Evolutionary conservation across 1,284 basidiomycete species (phyloP).

Genomic region (Cryptococcus neoformans): DNA sequence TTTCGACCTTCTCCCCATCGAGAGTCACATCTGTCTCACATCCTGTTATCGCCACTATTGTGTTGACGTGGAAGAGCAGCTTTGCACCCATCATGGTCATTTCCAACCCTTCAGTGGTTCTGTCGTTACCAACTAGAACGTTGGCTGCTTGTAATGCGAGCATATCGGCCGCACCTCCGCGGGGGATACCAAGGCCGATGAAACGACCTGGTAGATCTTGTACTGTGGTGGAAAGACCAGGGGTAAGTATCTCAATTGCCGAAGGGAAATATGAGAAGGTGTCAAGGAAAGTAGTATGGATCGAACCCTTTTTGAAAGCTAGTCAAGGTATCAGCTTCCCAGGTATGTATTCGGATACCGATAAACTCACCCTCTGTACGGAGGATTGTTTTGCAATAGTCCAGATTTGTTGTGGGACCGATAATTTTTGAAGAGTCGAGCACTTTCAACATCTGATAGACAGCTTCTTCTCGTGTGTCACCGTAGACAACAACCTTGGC

Average conservation of each 20-base stretch:
- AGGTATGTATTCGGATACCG: no score
- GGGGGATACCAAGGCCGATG: slow-evolving; percentile 59
- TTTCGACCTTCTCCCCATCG: slow-evolving; percentile 50
- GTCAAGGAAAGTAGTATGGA: slow-evolving; percentile 24
- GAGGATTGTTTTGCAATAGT: slow-evolving; percentile 56
- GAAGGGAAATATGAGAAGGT: slow-evolving; percentile 34
- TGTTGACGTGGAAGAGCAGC: slow-evolving; percentile 54
- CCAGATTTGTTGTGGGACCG: slow-evolving; percentile 59
- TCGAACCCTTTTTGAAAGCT: not conserved
- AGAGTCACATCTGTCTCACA: slow-evolving; percentile 53
- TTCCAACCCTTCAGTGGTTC: slow-evolving; percentile 59
- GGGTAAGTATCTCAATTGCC: slow-evolving; percentile 57
- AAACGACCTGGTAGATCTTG: slow-evolving; percentile 63
- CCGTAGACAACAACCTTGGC: slow-evolving; percentile 29
- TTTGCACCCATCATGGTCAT: slow-evolving; percentile 43
- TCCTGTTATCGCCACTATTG: slow-evolving; percentile 61
- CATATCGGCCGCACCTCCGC: slow-evolving; percentile 63
- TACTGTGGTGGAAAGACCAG: slow-evolving; percentile 60
- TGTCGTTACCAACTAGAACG: slow-evolving; percentile 58
- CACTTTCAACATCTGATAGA: slow-evolving; percentile 26
- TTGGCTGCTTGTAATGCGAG: slow-evolving; percentile 61
- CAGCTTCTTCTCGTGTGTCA: slow-evolving; percentile 18
- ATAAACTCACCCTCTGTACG: slow-evolving; percentile 19
- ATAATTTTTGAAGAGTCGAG: slow-evolving; percentile 50
- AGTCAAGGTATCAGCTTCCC: not conserved